Evolutionary conservation across 129 eudicot genomes (phyloP), one percentile per base, ranked within the genome.

Genomic region (Tagetes patula): DNA sequence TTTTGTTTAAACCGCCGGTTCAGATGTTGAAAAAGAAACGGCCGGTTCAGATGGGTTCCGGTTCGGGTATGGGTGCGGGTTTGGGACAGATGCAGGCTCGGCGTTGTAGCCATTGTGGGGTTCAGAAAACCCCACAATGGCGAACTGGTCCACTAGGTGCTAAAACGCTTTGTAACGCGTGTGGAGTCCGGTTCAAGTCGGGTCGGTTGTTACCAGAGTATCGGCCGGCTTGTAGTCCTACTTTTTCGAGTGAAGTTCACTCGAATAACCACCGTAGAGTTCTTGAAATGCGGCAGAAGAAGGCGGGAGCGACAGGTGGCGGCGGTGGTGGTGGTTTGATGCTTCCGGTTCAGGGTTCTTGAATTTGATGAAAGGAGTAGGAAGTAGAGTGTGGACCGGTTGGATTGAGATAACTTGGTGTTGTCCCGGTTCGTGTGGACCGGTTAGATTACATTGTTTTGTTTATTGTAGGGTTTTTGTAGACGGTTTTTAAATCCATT

Each of bases 61-160:
- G 74, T 32, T 20, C 27, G 27, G 27, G 27, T 20, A 20, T 20
- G 27, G 27, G 27, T 20, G 27, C 27, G 27, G 27, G 27, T 20
- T 20, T 20, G 27, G 27, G 27, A 20, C 64, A 69, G 43, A 83
- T 70, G 75, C 80, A 71, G 84, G 78, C 83, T 12, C 73, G 92
- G 79, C 79, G 90, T 52, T 89, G 96, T 75, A 82, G 84, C 59
- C 96, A 89, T 54, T 89, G 96, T 50, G 71, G 74, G 3, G 96
- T 87, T 5, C 88, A 88, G 70, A 92, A 92, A 81, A 92, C 98
- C 37, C 98, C 98, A 5, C 98, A 92, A 79, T 92, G 98, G 98
- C 83, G 98, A 74, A 82, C 96, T 74, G 98, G 98, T 7, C 98
- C 98, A 7, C 81, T 82, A 11, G 98, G 98, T 8, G 67, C 96